Evolutionary conservation across 306 rosid genomes (phyloP).

Genomic region (Morella rubra): DNA sequence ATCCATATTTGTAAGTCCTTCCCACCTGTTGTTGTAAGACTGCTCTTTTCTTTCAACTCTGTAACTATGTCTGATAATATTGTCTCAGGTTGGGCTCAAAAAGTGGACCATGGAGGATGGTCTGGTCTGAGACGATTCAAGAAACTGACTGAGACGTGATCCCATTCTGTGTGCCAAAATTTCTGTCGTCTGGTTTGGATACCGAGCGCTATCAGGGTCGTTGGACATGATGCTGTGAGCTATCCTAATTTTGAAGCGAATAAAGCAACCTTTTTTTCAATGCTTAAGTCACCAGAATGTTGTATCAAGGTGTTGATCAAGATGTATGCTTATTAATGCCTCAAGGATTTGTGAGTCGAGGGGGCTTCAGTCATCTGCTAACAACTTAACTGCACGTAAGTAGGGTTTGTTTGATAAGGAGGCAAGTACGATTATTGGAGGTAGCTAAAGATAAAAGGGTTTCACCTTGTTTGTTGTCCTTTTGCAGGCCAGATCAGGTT

Average conservation of each 20-base stretch:
- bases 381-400: background rate
- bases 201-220: slow-evolving; percentile 11
- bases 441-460: slow-evolving; percentile 2
- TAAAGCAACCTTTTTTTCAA: slow-evolving; percentile 11
- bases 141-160: slow-evolving; percentile 38
- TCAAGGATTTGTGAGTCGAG: slow-evolving; percentile 7
- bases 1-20: background rate
- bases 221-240: slow-evolving; percentile 18
- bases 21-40: slow-evolving; percentile 2
- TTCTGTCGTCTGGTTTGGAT: slow-evolving; percentile 14
- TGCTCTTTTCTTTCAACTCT: background rate
- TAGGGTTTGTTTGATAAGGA: background rate
- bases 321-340: background rate
- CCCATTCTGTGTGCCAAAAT: slow-evolving; percentile 8
- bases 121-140: slow-evolving; percentile 54
- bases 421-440: background rate
- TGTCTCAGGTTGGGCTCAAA: slow-evolving; percentile 63
- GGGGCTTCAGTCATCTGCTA: background rate
- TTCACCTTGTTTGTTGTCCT: no score
- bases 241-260: slow-evolving; percentile 7
- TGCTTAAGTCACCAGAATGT: slow-evolving; percentile 11
- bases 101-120: slow-evolving; percentile 76
- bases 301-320: background rate
- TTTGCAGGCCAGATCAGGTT: slow-evolving; percentile 27
- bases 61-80: background rate